Conservation (phyloP, 2,329 filamentous ascomycete genomes). For the Calonectria pseudoreteaudii region DNA sequence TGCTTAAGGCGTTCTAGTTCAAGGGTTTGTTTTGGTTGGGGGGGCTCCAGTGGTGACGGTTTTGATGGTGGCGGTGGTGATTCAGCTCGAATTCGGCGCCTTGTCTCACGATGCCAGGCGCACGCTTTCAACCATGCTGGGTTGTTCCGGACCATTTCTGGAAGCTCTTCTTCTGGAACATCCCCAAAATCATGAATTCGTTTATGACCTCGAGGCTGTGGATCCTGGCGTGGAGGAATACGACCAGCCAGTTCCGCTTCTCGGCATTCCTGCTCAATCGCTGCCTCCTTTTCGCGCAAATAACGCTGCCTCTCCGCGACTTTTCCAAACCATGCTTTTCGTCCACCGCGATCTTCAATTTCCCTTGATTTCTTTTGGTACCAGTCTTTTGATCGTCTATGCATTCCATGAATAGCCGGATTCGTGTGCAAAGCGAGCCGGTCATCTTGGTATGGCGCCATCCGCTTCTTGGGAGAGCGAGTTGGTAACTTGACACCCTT, state of each 20-base stretch:
- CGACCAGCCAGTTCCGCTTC: conserved; percentile 18
- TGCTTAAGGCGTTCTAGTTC: conserved; percentile 25
- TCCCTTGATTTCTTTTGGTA: conserved; percentile 60
- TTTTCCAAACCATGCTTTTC: conserved; percentile 65
- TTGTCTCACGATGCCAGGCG: conserved; percentile 50
- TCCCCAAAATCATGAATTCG: conserved; percentile 52
- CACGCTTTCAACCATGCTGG: conserved; percentile 58
- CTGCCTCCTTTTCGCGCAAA: conserved; percentile 39
- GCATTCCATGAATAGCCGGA: conserved; percentile 61
- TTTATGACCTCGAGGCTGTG: conserved; percentile 45
- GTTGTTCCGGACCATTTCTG: conserved; percentile 57
- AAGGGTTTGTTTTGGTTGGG: background rate
- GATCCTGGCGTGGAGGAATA: conserved; percentile 38
- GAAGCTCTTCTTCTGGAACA: conserved; percentile 54
- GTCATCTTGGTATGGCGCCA: conserved; percentile 37
- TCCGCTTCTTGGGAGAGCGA: conserved; percentile 9
- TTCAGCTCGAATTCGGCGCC: conserved; percentile 6
- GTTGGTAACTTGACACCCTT: conserved; percentile 29
- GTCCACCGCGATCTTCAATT: conserved; percentile 59
- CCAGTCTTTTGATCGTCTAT: conserved; percentile 59
- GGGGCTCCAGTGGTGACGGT: background rate
- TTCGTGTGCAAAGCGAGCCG: conserved; percentile 61
- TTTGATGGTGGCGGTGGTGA: background rate
- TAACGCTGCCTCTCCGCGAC: conserved; percentile 53
- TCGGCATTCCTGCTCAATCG: conserved; percentile 26